Evolutionary conservation across 768 basidiomycete species (phyloP).

Genomic region (Naematelia encephala): DNA sequence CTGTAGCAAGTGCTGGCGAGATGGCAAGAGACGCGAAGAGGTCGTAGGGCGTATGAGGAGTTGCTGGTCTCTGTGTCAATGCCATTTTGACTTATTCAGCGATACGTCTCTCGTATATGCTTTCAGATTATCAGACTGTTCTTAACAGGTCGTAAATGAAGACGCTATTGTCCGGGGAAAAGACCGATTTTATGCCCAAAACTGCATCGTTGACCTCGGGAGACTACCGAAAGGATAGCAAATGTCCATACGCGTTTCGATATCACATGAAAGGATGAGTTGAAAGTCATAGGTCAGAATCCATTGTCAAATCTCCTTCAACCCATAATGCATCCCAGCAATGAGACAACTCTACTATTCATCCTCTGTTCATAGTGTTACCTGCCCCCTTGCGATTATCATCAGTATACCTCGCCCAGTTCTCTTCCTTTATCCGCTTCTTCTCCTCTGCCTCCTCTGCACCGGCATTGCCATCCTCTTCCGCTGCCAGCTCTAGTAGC

Average conservation of each 20-base stretch:
- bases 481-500: conserved; percentile 71
- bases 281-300: not conserved
- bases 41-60: conserved; percentile 13
- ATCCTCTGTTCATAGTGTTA: conserved; percentile 94
- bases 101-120: no score
- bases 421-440: conserved; percentile 79
- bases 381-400: conserved; percentile 84
- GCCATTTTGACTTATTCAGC: no score
- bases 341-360: conserved; percentile 25
- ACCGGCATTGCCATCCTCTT: conserved; percentile 72
- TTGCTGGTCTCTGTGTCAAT: not conserved
- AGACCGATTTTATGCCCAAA: not conserved
- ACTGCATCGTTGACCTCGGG: not conserved
- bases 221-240: not conserved
- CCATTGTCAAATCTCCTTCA: not conserved
- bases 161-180: not conserved
- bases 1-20: conserved; percentile 1
- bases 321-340: not conserved
- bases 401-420: conserved; percentile 87
- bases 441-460: conserved; percentile 70
- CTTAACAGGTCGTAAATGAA: not conserved
- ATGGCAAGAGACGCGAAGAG: conserved; percentile 15
- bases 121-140: no score
- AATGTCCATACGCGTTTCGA: not conserved
- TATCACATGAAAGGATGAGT: conserved; percentile 2